phyloP scores from a whole-genome alignment of 1,284 basidiomycete genomes.

The Irpex sp. region DNA sequence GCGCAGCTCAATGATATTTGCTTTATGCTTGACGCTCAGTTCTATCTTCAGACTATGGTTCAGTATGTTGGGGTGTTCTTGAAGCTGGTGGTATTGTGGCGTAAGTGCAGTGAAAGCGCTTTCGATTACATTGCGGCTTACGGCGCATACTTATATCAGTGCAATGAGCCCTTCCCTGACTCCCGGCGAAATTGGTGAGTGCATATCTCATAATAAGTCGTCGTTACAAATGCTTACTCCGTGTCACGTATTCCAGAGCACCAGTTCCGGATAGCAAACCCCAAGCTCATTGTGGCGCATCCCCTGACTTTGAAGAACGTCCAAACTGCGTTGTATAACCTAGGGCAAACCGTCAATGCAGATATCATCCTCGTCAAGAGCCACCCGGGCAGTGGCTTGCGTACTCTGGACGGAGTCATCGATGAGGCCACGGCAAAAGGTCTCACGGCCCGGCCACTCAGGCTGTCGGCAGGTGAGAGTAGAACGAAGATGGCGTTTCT shows the following conservation, averaged over 20 bases:
- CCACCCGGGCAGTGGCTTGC: not conserved
- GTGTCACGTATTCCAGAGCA: not conserved
- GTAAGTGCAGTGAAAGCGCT: constrained; percentile 28
- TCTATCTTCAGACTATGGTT: constrained; percentile 52
- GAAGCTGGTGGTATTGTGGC: constrained; percentile 59
- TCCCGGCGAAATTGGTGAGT: not conserved
- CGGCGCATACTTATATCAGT: not conserved
- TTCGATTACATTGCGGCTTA: not conserved
- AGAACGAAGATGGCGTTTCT: constrained; percentile 69
- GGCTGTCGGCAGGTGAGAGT: constrained; percentile 57
- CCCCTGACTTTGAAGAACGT: not conserved
- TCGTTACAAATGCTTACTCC: not conserved
- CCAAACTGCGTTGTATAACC: not conserved
- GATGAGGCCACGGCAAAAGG: not conserved
- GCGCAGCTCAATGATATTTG: not conserved
- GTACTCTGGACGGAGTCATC: not conserved
- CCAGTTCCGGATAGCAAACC: not conserved
- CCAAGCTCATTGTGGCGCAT: not conserved
- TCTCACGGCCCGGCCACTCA: not conserved
- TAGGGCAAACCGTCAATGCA: not conserved
- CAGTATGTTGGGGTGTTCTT: constrained; percentile 69
- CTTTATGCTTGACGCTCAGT: not conserved
- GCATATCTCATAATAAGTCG: not conserved
- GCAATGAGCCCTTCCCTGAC: constrained; percentile 2
- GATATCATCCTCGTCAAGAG: not conserved